Conservation (phyloP, 805 yeast genomes). For the Torulaspora quercuum region DNA sequence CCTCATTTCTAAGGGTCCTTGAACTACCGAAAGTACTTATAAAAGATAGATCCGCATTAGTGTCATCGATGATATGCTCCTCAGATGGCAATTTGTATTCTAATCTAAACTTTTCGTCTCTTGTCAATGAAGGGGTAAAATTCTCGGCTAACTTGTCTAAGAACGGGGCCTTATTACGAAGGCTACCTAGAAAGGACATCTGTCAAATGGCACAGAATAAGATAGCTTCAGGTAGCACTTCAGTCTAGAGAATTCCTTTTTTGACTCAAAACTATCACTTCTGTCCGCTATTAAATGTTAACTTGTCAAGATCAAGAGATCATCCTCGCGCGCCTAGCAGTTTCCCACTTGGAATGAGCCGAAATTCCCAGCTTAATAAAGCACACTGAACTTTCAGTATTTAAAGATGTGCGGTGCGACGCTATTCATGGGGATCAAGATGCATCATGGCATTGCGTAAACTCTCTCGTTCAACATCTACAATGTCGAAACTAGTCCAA, state of each 20-base stretch:
- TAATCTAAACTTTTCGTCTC: slow-evolving; percentile 66
- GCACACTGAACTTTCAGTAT: no score
- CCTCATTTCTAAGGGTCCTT: slow-evolving; percentile 14
- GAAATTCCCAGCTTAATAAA: no score
- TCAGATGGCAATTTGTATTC: slow-evolving; percentile 69
- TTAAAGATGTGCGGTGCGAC: no score
- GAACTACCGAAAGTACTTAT: slow-evolving; percentile 26
- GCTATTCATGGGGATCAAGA: no score
- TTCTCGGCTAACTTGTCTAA: slow-evolving; percentile 40
- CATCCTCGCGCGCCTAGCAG: no score
- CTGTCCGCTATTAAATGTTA: no score
- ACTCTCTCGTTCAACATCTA: no score
- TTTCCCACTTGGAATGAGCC: no score
- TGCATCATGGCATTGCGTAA: no score
- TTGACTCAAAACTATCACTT: neutral
- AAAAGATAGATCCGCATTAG: slow-evolving; percentile 58
- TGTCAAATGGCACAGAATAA: neutral
- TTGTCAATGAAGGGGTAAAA: slow-evolving; percentile 44
- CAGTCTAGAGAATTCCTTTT: no score
- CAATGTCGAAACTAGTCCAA: no score
- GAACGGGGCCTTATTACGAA: slow-evolving; percentile 48
- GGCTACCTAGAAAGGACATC: slow-evolving; percentile 47
- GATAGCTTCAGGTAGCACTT: neutral
- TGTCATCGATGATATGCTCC: slow-evolving; percentile 63
- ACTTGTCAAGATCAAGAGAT: no score